These are phyloP conservation scores for Pythium rhizo-oryzae DNA, from an alignment of 352 stramenopile genomes.

Conservation along the genomic window DNA sequence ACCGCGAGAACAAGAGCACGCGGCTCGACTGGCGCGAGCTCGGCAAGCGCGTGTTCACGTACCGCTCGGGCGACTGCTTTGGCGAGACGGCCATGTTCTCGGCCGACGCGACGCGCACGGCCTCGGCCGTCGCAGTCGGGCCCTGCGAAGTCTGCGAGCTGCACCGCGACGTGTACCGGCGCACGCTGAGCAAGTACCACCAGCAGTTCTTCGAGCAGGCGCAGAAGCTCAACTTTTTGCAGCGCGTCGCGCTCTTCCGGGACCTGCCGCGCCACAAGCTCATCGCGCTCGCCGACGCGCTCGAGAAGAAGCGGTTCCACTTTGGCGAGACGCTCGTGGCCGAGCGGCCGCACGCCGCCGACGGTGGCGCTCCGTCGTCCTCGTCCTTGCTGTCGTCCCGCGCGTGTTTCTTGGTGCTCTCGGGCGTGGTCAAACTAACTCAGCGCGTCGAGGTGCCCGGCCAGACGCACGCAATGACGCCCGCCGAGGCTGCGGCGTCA, in stretches of 20 bases:
- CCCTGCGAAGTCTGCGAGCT: slow-evolving; percentile 52
- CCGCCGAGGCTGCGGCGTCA: not conserved
- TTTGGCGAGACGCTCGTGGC: slow-evolving; percentile 47
- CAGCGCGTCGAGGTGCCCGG: slow-evolving; percentile 3
- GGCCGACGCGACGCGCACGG: slow-evolving; percentile 49
- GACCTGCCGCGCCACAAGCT: slow-evolving; percentile 49
- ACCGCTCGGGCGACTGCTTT: slow-evolving; percentile 50
- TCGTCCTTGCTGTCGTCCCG: too few relatives aligned
- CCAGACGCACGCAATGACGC: not conserved
- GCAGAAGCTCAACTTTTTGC: slow-evolving; percentile 56
- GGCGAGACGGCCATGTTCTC: slow-evolving; percentile 63
- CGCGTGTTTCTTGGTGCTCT: slow-evolving; percentile 47
- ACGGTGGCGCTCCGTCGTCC: too few relatives aligned
- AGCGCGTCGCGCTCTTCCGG: slow-evolving; percentile 48
- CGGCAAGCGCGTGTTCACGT: slow-evolving; percentile 52
- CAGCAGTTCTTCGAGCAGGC: slow-evolving; percentile 49
- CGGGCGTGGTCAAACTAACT: slow-evolving; percentile 37
- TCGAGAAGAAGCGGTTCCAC: slow-evolving; percentile 47
- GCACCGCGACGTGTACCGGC: slow-evolving; percentile 46
- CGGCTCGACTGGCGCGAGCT: slow-evolving; percentile 21
- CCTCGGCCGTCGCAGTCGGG: slow-evolving; percentile 50
- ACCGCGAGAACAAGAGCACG: slow-evolving; percentile 22
- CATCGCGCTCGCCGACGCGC: slow-evolving; percentile 37
- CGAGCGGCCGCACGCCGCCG: slow-evolving; percentile 30
- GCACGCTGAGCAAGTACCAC: slow-evolving; percentile 52